Percentiles rank a stretch among this genome's conserved stretches.
Conservation (phyloP, 2,329 filamentous ascomycete species). For the Aspergillus fijiensis region DNA sequence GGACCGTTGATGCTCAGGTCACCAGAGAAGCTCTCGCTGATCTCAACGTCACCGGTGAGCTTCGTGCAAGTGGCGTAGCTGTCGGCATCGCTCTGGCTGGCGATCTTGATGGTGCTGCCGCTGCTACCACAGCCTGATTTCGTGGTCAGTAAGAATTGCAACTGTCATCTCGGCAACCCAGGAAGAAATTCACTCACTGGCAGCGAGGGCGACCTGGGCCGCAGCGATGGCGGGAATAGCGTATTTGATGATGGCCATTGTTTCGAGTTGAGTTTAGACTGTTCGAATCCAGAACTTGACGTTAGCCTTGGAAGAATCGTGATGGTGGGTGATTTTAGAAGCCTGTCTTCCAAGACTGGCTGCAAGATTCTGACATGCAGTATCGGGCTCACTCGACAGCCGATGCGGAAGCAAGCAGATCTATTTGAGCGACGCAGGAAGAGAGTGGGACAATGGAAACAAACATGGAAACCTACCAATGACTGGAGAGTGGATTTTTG, state of each 20-base stretch:
- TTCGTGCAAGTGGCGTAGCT: slow-evolving; percentile 66
- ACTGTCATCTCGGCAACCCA: background rate
- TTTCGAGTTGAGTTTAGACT: slow-evolving; percentile 9
- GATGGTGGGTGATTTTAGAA: background rate
- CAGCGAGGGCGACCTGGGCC: slow-evolving; percentile 53
- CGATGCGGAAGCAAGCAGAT: background rate
- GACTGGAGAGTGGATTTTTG: slow-evolving; percentile 5
- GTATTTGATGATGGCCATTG: slow-evolving; percentile 57
- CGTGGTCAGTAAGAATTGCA: slow-evolving; percentile 8
- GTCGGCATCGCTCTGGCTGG: slow-evolving; percentile 63
- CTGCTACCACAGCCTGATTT: slow-evolving; percentile 19
- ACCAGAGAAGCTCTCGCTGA: slow-evolving; percentile 58
- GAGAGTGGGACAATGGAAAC: background rate
- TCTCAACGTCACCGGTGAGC: slow-evolving; percentile 66
- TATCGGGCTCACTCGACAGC: background rate
- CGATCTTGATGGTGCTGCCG: slow-evolving; percentile 44
- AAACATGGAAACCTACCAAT: slow-evolving; percentile 16
- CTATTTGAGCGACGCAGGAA: background rate
- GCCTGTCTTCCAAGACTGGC: background rate
- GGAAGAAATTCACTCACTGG: slow-evolving; percentile 23
- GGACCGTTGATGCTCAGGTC: slow-evolving; percentile 63
- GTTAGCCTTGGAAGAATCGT: background rate
- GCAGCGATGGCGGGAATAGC: slow-evolving; percentile 57
- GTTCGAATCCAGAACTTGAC: background rate
- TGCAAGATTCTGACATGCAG: background rate